Conservation (phyloP, 257 asterid genomes). For the Penstemon newberryi region DNA sequence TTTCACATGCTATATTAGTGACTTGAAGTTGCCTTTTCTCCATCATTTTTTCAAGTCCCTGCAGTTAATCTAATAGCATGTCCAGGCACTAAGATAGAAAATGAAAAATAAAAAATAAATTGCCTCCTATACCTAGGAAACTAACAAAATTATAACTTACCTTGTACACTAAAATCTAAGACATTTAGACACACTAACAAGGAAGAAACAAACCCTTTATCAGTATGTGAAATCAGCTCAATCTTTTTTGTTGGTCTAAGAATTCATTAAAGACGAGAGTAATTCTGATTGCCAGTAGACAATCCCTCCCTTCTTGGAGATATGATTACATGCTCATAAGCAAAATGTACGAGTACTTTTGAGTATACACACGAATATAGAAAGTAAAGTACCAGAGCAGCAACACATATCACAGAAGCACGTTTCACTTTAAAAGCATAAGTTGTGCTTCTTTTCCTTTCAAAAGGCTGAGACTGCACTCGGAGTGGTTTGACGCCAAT, state of each 20-base stretch:
- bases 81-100: background rate
- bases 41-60: conserved; percentile 1
- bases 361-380: background rate
- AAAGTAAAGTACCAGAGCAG: conserved; percentile 55
- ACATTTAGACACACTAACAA: too few species aligned
- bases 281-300: background rate
- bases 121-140: background rate
- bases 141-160: background rate
- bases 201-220: background rate
- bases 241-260: background rate
- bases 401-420: conserved; percentile 51
- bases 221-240: background rate
- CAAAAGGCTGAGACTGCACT: conserved; percentile 40
- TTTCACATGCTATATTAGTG: background rate
- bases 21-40: background rate
- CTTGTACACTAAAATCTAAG: background rate
- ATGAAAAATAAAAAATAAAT: background rate
- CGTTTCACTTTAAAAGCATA: conserved; percentile 30
- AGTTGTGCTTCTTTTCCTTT: conserved; percentile 24
- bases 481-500: conserved; percentile 38
- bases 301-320: background rate
- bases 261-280: background rate
- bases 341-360: background rate
- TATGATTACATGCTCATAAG: conserved; percentile 9
- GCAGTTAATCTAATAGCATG: conserved; percentile 3